phyloP scores from a whole-genome alignment of 768 basidiomycete species.

The Termitomyces sp. region DNA sequence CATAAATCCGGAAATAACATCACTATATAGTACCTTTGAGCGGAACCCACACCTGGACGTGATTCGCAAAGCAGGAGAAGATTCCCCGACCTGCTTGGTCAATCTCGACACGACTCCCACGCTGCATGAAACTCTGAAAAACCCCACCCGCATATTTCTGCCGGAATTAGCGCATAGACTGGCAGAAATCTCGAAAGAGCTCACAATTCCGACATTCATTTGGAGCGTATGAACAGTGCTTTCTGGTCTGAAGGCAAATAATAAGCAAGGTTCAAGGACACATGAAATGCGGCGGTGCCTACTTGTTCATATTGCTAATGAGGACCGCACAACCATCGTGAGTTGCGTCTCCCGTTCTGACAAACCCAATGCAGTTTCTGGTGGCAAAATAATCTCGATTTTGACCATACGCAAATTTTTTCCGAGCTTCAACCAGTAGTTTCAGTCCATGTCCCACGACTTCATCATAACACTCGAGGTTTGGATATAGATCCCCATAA shows the following conservation, averaged over 20 bases:
- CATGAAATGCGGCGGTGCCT: conserved; percentile 9
- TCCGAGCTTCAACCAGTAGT: conserved; percentile 55
- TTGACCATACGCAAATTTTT: conserved; percentile 60
- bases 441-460: conserved; percentile 43
- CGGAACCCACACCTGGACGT: conserved; percentile 56
- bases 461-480: conserved; percentile 59
- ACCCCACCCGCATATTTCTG: conserved; percentile 30
- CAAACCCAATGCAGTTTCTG: conserved; percentile 70
- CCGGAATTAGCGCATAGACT: not conserved
- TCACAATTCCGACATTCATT: conserved; percentile 63
- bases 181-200: conserved; percentile 18
- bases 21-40: not conserved
- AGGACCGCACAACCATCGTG: conserved; percentile 66
- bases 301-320: conserved; percentile 55
- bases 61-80: conserved; percentile 53
- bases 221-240: conserved; percentile 39
- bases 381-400: conserved; percentile 54
- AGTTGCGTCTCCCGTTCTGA: conserved; percentile 52
- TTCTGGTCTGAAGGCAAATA: conserved; percentile 18
- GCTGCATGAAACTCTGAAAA: conserved; percentile 46
- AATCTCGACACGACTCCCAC: conserved; percentile 37
- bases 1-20: not conserved
- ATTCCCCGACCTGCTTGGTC: conserved; percentile 57
- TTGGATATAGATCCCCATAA: conserved; percentile 78
- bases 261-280: not conserved